Evolutionary conservation across 306 rosid species (phyloP).

Genomic region (Citrullus amarus): DNA sequence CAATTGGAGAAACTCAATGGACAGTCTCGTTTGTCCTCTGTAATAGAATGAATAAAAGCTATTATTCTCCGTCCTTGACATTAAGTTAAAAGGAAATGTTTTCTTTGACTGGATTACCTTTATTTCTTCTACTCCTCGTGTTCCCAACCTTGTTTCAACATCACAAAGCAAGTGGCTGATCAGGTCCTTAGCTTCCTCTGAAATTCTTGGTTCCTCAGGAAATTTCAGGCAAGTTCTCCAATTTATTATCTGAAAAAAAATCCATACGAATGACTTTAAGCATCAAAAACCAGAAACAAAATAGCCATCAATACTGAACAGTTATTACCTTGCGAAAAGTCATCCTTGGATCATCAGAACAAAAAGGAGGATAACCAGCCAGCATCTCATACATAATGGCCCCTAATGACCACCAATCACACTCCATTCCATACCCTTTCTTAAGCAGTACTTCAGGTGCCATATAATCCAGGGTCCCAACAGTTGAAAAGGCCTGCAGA

Average conservation of each 20-base stretch:
- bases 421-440: constrained; percentile 97
- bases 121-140: constrained; percentile 81
- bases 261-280: constrained; percentile 5
- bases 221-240: constrained; percentile 95
- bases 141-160: constrained; percentile 87
- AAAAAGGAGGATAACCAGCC: constrained; percentile 93
- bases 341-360: constrained; percentile 97
- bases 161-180: constrained; percentile 78
- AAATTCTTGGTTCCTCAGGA: constrained; percentile 85
- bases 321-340: constrained; percentile 86
- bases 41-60: background rate
- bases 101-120: constrained; percentile 46
- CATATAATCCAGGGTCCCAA: constrained; percentile 99
- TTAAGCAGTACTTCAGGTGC: constrained; percentile 96
- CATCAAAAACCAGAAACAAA: background rate
- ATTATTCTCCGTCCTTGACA: constrained; percentile 2
- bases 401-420: constrained; percentile 99
- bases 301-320: constrained; percentile 10
- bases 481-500: constrained; percentile 87
- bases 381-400: constrained; percentile 99
- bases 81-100: background rate
- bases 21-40: background rate
- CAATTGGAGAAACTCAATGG: background rate
- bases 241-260: constrained; percentile 70
- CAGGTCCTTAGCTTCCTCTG: constrained; percentile 73